Percentiles rank a stretch among this genome's conserved stretches.
Conservation (phyloP, 129 eudicot species). For the Erigeron canadensis region DNA sequence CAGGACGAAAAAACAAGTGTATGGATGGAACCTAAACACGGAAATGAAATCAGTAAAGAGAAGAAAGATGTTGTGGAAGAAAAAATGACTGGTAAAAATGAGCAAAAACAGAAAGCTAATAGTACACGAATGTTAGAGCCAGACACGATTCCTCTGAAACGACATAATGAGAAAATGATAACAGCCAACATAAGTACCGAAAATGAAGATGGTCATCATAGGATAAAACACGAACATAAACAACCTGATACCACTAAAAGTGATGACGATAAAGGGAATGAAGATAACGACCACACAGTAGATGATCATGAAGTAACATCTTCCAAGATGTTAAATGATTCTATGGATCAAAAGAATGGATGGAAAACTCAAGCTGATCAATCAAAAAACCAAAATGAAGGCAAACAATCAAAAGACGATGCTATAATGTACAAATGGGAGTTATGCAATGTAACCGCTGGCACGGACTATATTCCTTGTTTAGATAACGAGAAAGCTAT, state of each 20-base stretch:
- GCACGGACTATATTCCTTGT: slow-evolving; percentile 74
- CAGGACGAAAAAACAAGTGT: background rate
- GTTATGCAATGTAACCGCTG: slow-evolving; percentile 62
- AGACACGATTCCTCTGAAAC: slow-evolving; percentile 36
- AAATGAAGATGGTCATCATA: background rate
- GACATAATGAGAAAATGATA: slow-evolving; percentile 25
- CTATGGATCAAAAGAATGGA: slow-evolving; percentile 27
- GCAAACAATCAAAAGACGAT: slow-evolving; percentile 7
- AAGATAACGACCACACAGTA: slow-evolving; percentile 7
- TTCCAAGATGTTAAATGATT: slow-evolving; percentile 49
- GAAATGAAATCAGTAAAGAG: slow-evolving; percentile 29
- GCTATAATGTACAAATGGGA: slow-evolving; percentile 42
- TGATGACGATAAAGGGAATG: background rate
- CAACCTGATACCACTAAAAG: background rate
- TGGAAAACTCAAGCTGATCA: slow-evolving; percentile 62
- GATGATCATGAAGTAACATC: slow-evolving; percentile 18
- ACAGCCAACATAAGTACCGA: slow-evolving; percentile 5
- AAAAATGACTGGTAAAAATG: slow-evolving; percentile 22
- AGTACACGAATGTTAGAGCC: slow-evolving; percentile 44
- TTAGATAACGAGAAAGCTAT: slow-evolving; percentile 65
- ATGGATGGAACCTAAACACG: background rate
- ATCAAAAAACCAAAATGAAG: slow-evolving; percentile 36
- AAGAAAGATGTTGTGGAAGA: slow-evolving; percentile 24
- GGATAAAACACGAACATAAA: slow-evolving; percentile 1
- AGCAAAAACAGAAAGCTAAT: slow-evolving; percentile 27